Evolutionary conservation across 1,284 basidiomycete species (phyloP).

Genomic region (Sporisorium scitamineum): DNA sequence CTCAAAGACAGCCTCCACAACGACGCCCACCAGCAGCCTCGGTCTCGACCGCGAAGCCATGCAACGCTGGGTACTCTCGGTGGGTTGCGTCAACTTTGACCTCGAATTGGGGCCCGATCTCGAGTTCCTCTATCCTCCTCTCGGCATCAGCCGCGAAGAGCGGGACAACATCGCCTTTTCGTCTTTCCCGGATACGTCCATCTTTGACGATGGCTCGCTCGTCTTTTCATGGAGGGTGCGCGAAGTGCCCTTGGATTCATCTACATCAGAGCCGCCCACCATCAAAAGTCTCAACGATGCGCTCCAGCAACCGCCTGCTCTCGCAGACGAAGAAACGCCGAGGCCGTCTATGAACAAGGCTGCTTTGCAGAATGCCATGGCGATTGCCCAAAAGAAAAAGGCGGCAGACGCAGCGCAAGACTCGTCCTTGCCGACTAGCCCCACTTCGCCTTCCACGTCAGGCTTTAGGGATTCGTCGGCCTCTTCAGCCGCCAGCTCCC

Average conservation of each 20-base stretch:
- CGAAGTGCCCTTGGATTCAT: constrained; percentile 62
- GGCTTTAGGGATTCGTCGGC: constrained; percentile 38
- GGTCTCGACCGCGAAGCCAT: constrained; percentile 58
- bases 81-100: constrained; percentile 66
- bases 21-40: constrained; percentile 5
- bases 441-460: constrained; percentile 12
- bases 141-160: constrained; percentile 76
- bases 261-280: constrained; percentile 43
- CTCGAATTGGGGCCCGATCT: constrained; percentile 80
- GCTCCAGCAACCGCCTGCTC: constrained; percentile 3
- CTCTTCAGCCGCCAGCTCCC: constrained; percentile 20
- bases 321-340: constrained; percentile 40
- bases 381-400: constrained; percentile 26
- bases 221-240: constrained; percentile 67
- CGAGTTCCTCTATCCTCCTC: constrained; percentile 77
- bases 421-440: constrained; percentile 28
- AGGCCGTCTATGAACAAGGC: constrained; percentile 50
- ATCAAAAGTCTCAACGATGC: constrained; percentile 49
- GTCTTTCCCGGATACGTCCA: constrained; percentile 86
- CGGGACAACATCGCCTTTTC: constrained; percentile 92
- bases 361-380: constrained; percentile 28
- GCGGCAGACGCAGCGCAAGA: neutral
- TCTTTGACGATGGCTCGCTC: constrained; percentile 64
- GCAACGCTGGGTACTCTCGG: constrained; percentile 66
- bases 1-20: neutral